phyloP scores from a whole-genome alignment of 257 asterid species.

The Nyctanthes arbortristis region DNA sequence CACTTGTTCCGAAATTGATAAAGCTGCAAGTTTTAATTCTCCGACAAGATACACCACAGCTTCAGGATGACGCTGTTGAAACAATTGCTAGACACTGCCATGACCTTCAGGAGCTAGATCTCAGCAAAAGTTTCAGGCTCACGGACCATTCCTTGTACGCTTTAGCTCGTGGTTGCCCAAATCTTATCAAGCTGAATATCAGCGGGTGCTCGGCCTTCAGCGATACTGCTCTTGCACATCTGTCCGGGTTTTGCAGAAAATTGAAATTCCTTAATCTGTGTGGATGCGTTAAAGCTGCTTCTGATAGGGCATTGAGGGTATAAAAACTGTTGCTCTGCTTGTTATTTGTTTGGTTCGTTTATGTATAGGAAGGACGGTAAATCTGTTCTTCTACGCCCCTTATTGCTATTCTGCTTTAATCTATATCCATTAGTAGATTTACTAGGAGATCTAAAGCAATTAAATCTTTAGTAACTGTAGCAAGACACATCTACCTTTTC shows the following conservation, averaged over 20 bases:
- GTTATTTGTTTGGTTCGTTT: not conserved
- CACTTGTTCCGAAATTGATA: constrained; percentile 72
- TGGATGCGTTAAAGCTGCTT: constrained; percentile 82
- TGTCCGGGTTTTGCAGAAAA: constrained; percentile 68
- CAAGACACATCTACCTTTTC: too few species aligned
- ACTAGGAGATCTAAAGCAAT: not conserved
- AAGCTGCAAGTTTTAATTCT: constrained; percentile 66
- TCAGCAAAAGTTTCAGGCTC: constrained; percentile 84
- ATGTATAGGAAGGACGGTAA: not conserved
- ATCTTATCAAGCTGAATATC: constrained; percentile 73
- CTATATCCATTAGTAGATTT: not conserved
- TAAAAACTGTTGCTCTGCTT: not conserved
- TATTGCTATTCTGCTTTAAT: too few species aligned
- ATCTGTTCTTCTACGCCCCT: not conserved
- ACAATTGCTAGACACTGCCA: constrained; percentile 62
- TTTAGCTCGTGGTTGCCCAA: constrained; percentile 77
- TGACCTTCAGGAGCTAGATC: constrained; percentile 84
- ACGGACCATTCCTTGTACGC: constrained; percentile 78
- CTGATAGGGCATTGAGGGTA: constrained; percentile 91
- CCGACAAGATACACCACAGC: constrained; percentile 88
- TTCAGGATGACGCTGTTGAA: constrained; percentile 72
- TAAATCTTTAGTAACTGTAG: not conserved
- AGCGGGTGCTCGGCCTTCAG: constrained; percentile 90
- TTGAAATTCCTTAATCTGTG: constrained; percentile 78
- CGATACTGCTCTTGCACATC: constrained; percentile 72